phyloP scores from a whole-genome alignment of 192 early-diverging fungal genomes.

The Coemansia sp. region DNA sequence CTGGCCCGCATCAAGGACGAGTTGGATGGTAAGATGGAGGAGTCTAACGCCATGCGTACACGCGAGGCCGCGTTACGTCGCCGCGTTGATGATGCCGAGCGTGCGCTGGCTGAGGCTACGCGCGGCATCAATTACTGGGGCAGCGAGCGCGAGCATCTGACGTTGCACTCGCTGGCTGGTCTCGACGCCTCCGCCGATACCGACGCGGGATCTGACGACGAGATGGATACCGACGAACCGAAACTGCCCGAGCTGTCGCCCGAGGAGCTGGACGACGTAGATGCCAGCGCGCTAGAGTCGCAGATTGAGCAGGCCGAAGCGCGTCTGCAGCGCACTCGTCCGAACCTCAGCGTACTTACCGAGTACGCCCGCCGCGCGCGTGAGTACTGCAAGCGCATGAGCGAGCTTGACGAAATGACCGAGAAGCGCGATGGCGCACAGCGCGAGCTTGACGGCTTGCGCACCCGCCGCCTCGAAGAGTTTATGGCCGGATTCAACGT shows the following conservation, averaged over 20 bases:
- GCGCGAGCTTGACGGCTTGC: constrained; percentile 66
- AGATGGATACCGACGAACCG: background rate
- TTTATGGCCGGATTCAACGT: constrained; percentile 94
- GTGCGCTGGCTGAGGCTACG: constrained; percentile 51
- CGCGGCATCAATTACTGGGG: constrained; percentile 53
- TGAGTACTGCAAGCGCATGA: constrained; percentile 65
- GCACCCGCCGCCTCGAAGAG: constrained; percentile 76
- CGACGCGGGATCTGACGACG: constrained; percentile 29
- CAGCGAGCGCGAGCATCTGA: constrained; percentile 56
- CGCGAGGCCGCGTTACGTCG: constrained; percentile 66
- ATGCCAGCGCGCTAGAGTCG: constrained; percentile 60
- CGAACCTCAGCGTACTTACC: constrained; percentile 81
- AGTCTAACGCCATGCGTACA: constrained; percentile 64
- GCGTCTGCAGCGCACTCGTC: constrained; percentile 52
- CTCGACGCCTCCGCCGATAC: background rate
- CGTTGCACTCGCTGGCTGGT: constrained; percentile 49
- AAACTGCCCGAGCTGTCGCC: constrained; percentile 55
- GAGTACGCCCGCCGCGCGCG: constrained; percentile 81
- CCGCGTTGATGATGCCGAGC: constrained; percentile 63
- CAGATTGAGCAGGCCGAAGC: constrained; percentile 73
- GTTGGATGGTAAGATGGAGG: constrained; percentile 60
- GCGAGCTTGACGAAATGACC: constrained; percentile 75
- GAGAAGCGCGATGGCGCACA: constrained; percentile 69
- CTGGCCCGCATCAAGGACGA: constrained; percentile 63
- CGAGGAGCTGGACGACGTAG: constrained; percentile 63